Conservation (phyloP, 2,329 filamentous ascomycete species). For the Elsinoe perseae region DNA sequence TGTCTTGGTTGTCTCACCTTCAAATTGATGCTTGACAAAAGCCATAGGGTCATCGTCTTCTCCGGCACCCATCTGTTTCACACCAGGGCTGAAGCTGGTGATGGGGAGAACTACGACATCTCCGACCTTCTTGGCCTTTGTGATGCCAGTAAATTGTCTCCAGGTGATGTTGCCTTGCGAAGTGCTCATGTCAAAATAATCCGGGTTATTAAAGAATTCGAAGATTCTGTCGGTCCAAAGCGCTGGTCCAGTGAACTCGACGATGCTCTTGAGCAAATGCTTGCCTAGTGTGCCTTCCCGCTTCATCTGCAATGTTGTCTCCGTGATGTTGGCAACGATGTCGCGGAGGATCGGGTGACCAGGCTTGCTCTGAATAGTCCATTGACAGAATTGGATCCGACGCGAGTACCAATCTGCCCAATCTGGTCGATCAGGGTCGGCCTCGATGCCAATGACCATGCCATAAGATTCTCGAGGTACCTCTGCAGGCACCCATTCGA, state of each 20-base stretch:
- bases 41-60: constrained; percentile 90
- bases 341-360: constrained; percentile 88
- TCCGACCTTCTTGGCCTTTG: constrained; percentile 72
- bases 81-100: constrained; percentile 92
- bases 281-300: constrained; percentile 54
- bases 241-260: constrained; percentile 90
- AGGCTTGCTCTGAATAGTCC: constrained; percentile 94
- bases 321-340: constrained; percentile 76
- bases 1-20: constrained; percentile 54
- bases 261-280: constrained; percentile 61
- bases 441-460: constrained; percentile 89
- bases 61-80: constrained; percentile 84
- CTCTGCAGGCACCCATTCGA: constrained; percentile 75
- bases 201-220: constrained; percentile 81
- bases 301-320: constrained; percentile 70
- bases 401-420: constrained; percentile 96
- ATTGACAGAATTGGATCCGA: constrained; percentile 96
- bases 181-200: constrained; percentile 73
- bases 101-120: constrained; percentile 92
- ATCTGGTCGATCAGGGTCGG: constrained; percentile 84
- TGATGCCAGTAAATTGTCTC: constrained; percentile 83
- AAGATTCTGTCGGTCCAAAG: constrained; percentile 92
- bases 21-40: constrained; percentile 94
- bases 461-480: constrained; percentile 73
- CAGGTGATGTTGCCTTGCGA: constrained; percentile 71